Percentiles rank a stretch among this genome's conserved stretches.
These are phyloP conservation scores for Fusarium proliferatum DNA, from an alignment of 2,329 filamentous ascomycete genomes.

Conservation along the genomic window DNA sequence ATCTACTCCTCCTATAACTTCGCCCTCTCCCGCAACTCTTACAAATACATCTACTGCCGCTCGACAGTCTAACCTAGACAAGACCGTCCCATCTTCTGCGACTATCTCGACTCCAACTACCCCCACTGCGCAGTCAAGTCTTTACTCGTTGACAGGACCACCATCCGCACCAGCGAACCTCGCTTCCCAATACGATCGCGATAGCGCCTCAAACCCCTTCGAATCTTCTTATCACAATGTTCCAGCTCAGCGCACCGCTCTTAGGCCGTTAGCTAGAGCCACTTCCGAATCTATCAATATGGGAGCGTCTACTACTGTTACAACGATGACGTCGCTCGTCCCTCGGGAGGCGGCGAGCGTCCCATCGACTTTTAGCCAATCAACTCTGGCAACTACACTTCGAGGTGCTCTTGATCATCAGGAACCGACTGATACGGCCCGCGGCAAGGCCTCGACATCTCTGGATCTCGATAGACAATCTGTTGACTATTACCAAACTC, in stretches of 20 bases:
- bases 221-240: conserved; percentile 48
- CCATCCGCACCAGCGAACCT: conserved; percentile 16
- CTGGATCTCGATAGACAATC: conserved; percentile 50
- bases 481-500: conserved; percentile 39
- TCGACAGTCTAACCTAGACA: conserved; percentile 30
- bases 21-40: conserved; percentile 18
- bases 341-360: conserved; percentile 47
- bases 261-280: conserved; percentile 53
- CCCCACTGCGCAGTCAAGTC: conserved; percentile 11
- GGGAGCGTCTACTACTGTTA: conserved; percentile 48
- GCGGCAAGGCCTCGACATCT: conserved; percentile 48
- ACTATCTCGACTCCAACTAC: conserved; percentile 23
- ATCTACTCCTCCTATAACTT: conserved; percentile 23
- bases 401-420: conserved; percentile 52
- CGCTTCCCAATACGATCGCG: conserved; percentile 36
- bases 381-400: conserved; percentile 48
- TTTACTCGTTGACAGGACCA: conserved; percentile 15
- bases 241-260: conserved; percentile 49
- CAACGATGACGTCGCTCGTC: conserved; percentile 46
- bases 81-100: conserved; percentile 16
- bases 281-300: conserved; percentile 48
- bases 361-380: conserved; percentile 49
- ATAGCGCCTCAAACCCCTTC: conserved; percentile 21
- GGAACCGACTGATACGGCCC: conserved; percentile 47
- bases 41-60: conserved; percentile 1